Evolutionary conservation across 108 stramenopile genomes (phyloP).

Genomic region (Bacterosira constricta): DNA sequence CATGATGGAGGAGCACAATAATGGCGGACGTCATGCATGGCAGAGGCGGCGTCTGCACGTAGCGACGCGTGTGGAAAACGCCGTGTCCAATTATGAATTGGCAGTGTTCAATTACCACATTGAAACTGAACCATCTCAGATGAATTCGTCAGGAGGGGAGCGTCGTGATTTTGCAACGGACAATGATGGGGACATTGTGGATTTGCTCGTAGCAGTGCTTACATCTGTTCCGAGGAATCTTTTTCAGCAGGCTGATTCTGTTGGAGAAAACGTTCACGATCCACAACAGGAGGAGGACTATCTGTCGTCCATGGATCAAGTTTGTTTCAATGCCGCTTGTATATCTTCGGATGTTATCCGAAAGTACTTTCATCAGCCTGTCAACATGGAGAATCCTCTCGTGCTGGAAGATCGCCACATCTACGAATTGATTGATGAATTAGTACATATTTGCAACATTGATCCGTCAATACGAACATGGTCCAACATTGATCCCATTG

Average conservation of each 20-base stretch:
- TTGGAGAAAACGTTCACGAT: background rate
- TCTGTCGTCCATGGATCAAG: slow-evolving; percentile 33
- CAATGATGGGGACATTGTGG: slow-evolving; percentile 18
- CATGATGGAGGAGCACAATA: background rate
- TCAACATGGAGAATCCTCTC: background rate
- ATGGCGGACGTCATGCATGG: background rate
- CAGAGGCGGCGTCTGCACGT: slow-evolving; percentile 9
- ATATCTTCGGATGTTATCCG: slow-evolving; percentile 28
- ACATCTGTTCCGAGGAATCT: slow-evolving; percentile 32
- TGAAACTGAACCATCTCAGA: slow-evolving; percentile 1
- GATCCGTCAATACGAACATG: too few relatives aligned
- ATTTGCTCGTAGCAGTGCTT: slow-evolving; percentile 33
- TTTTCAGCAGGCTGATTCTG: background rate
- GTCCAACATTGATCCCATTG: slow-evolving; percentile 22
- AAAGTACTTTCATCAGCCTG: slow-evolving; percentile 5
- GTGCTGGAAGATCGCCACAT: slow-evolving; percentile 10
- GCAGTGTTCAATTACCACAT: slow-evolving; percentile 10
- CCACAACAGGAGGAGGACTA: background rate
- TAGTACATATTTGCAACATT: slow-evolving; percentile 7
- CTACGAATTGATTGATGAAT: slow-evolving; percentile 17
- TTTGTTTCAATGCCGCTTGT: slow-evolving; percentile 36
- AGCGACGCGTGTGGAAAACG: slow-evolving; percentile 23
- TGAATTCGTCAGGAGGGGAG: too few relatives aligned
- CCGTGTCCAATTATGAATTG: slow-evolving; percentile 21
- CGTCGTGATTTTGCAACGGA: too few relatives aligned